Evolutionary conservation across 2,329 filamentous ascomycete genomes (phyloP).

Genomic region (Aspergillus floridensis): DNA sequence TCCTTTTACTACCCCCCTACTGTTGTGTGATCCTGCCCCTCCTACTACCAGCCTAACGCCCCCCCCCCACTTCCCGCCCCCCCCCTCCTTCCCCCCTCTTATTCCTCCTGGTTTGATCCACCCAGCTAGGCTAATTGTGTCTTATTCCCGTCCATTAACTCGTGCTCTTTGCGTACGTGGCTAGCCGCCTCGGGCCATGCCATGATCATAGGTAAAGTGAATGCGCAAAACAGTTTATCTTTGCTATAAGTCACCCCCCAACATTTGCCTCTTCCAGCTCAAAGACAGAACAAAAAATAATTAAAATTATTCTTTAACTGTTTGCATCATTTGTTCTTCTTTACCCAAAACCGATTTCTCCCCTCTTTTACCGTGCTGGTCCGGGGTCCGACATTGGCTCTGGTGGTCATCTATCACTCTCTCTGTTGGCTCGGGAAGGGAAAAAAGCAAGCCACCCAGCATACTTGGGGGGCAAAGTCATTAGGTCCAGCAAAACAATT

Average conservation of each 20-base stretch:
- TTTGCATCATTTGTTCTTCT: neutral
- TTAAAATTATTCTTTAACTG: neutral
- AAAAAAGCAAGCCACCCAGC: conserved; percentile 16
- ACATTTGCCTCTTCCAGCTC: neutral
- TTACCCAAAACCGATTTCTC: conserved; percentile 14
- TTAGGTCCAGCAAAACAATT: conserved; percentile 12
- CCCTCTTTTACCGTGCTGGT: conserved; percentile 18
- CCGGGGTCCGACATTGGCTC: conserved; percentile 19
- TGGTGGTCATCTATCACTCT: conserved; percentile 19
- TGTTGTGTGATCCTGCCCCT: no score
- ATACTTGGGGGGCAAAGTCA: conserved; percentile 7
- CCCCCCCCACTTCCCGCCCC: neutral
- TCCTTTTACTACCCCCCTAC: no score
- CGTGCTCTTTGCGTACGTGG: conserved; percentile 25
- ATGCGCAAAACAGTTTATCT: conserved; percentile 18
- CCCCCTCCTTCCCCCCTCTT: conserved; percentile 1
- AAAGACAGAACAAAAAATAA: neutral
- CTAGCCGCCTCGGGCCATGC: conserved; percentile 24
- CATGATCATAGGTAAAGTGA: conserved; percentile 15
- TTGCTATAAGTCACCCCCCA: conserved; percentile 17
- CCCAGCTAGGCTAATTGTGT: neutral
- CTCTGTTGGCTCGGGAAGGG: conserved; percentile 11
- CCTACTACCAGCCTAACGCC: no score
- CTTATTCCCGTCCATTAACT: neutral
- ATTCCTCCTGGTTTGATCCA: conserved; percentile 10